Percentiles rank a stretch among this genome's conserved stretches.
These are phyloP conservation scores for Sugiyamaella paludigena DNA, from an alignment of 1,139 yeast species.

Conservation along the genomic window DNA sequence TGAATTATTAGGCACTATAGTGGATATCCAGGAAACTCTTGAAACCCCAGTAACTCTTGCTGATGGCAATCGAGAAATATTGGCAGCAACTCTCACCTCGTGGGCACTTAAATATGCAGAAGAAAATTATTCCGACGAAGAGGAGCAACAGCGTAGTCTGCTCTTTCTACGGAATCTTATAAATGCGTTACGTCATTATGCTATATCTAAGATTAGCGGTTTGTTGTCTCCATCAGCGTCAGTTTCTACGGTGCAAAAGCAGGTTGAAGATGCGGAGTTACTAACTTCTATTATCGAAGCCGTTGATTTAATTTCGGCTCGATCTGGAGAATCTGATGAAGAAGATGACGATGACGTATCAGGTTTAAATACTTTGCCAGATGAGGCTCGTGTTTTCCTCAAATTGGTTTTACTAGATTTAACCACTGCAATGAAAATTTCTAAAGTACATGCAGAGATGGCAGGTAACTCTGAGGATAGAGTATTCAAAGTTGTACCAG, in stretches of 20 bases:
- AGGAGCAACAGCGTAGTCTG: background rate
- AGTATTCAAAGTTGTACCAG: conserved; percentile 1
- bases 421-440: conserved; percentile 17
- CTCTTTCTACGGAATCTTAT: conserved; percentile 13
- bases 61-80: conserved; percentile 9
- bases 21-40: conserved; percentile 21
- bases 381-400: conserved; percentile 11
- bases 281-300: conserved; percentile 2
- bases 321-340: background rate
- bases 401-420: conserved; percentile 21
- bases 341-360: too few species aligned
- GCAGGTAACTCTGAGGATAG: background rate
- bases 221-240: conserved; percentile 11
- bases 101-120: background rate
- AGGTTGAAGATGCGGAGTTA: background rate
- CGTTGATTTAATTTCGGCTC: conserved; percentile 1
- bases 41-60: conserved; percentile 19
- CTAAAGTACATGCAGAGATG: conserved; percentile 8
- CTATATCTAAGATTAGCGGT: conserved; percentile 26
- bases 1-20: conserved; percentile 20
- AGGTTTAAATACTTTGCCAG: background rate
- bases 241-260: background rate
- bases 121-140: background rate
- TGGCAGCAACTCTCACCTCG: background rate
- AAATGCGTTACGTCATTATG: conserved; percentile 24